Conservation (phyloP, 805 yeast species). For the Starmerella floris region DNA sequence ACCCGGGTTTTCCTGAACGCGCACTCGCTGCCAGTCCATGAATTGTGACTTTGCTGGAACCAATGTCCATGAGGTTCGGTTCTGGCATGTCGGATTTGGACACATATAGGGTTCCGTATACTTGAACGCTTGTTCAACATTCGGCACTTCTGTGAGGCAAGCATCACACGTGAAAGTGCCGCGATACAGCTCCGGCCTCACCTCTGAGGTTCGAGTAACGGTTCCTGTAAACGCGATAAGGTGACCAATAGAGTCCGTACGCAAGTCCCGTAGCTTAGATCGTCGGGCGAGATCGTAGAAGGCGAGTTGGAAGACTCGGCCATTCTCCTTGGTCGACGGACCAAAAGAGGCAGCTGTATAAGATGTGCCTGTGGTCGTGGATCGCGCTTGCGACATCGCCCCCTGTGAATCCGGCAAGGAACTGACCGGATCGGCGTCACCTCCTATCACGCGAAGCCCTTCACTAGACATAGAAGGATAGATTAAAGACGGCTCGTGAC, state of each 20-base stretch:
- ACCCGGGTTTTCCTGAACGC: conserved; percentile 90
- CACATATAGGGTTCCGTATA: conserved; percentile 93
- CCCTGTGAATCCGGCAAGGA: background rate
- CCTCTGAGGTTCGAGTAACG: conserved; percentile 90
- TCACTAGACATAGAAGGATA: conserved; percentile 5
- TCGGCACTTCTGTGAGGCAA: conserved; percentile 73
- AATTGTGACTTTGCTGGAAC: conserved; percentile 74
- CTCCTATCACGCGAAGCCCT: background rate
- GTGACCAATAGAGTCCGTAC: conserved; percentile 79
- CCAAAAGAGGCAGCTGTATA: conserved; percentile 15
- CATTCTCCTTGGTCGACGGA: conserved; percentile 33
- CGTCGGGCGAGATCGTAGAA: conserved; percentile 74
- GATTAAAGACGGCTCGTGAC: conserved; percentile 60
- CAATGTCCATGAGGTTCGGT: conserved; percentile 74
- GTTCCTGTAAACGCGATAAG: conserved; percentile 82
- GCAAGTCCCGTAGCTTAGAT: conserved; percentile 74
- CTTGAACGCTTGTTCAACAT: conserved; percentile 82
- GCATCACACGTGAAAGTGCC: conserved; percentile 82
- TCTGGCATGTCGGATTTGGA: conserved; percentile 74
- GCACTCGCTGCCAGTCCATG: conserved; percentile 90
- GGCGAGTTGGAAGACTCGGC: conserved; percentile 76
- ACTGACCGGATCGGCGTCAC: background rate
- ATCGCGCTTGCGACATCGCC: background rate
- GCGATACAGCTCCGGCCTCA: conserved; percentile 79
- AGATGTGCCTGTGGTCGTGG: background rate